A percentile compares a stretch with the other conserved stretches of the same genome.
phyloP scores from a whole-genome alignment of 225 moss, liverwort and hornwort species.

The Bryoerythrophyllum caledonicum region DNA sequence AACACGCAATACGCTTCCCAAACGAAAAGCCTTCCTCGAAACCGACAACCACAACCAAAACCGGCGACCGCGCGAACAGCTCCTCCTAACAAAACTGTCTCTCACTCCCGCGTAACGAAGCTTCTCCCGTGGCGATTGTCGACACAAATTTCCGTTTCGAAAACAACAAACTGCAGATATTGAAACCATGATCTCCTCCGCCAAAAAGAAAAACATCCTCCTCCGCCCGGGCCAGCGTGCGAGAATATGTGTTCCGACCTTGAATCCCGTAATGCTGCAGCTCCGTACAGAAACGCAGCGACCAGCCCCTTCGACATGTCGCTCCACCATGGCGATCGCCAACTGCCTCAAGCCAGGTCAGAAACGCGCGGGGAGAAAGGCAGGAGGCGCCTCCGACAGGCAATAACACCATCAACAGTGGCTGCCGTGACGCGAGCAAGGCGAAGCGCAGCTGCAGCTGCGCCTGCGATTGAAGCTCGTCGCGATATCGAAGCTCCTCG shows the following conservation, averaged over 20 bases:
- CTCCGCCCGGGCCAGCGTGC: not conserved
- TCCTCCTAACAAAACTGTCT: not conserved
- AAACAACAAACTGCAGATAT: not conserved
- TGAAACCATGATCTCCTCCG: not conserved
- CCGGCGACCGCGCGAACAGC: not conserved
- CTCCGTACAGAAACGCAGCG: not conserved
- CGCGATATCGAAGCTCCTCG: not conserved
- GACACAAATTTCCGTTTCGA: not conserved
- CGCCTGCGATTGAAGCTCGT: not conserved
- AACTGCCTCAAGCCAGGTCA: not conserved
- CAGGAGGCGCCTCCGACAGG: slow-evolving; percentile 20
- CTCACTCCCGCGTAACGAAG: not conserved
- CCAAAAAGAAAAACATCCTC: not conserved
- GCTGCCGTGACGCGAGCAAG: not conserved
- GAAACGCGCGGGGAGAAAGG: not conserved
- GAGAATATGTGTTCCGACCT: not conserved
- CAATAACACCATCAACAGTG: not conserved
- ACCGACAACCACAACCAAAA: slow-evolving; percentile 7
- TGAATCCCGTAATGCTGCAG: slow-evolving; percentile 13
- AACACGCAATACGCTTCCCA: not conserved
- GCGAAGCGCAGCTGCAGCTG: not conserved
- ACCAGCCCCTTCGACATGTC: not conserved
- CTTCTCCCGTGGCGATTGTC: not conserved
- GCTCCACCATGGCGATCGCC: not conserved
- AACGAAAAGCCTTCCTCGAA: not conserved